Evolutionary conservation across 179 eudicot species (phyloP), one percentile per base, ranked within the genome.

Genomic region (Carnegiea gigantea): DNA sequence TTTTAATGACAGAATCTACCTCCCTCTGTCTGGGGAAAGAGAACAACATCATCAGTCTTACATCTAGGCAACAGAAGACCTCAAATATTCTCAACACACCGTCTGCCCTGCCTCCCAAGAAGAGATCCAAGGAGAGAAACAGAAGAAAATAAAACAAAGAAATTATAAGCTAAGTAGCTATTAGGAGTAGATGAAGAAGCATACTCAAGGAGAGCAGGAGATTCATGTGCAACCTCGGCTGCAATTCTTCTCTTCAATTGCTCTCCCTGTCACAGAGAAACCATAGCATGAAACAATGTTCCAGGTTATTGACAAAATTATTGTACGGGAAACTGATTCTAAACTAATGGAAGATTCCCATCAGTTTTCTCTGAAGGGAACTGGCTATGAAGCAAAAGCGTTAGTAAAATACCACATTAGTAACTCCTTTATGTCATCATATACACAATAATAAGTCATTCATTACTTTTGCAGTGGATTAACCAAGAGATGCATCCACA

Each of bases 171-270:
- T 67, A 81, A 24, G 26, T 11, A 77, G 62, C 38, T 70, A 72
- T 60, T 74, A 53, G 33, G 43, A 73, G 21, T 62, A 73, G 54
- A 73, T 30, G 75, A 46, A 68, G 68, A 51, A 79, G 49, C 89
- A 79, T 90, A 95, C 99, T 89, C 82, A 26, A 71, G 83, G 17
- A 87, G 78, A 49, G 86, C 78, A 78, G 86, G 78, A 85, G 94
- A 86, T 87, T 89, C 90, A 62, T 84, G 89, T 9, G 73, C 86
- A 79, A 51, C 76, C 77, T 88, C 91, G 53, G 81, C 76, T 43
- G 84, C 72, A 46, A 79, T 87, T 88, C 90, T 87, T 80, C 86
- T 89, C 89, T 92, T 95, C 88, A 94, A 83, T 80, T 90, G 94
- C 87, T 95, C 99, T 68, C 94, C 98, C 99, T 95, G 87, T 80